Conservation (phyloP, 768 basidiomycete genomes). For the Tricholomella constricta region DNA sequence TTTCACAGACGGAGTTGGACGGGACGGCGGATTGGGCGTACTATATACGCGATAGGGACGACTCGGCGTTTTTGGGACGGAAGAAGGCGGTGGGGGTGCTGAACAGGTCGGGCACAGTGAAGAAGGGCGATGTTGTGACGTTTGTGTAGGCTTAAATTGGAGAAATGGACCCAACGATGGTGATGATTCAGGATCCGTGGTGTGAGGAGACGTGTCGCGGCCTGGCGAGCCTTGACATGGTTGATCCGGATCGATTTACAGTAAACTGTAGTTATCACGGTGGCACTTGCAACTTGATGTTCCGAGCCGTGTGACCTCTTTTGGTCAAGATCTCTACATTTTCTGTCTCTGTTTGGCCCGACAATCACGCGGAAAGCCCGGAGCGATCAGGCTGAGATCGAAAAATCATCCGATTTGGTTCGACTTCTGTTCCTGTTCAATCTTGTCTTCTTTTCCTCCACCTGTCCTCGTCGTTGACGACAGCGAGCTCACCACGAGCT, state of each 20-base stretch:
- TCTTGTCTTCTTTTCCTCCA: slow-evolving; percentile 6
- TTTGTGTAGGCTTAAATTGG: not conserved
- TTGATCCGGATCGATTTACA: too few relatives aligned
- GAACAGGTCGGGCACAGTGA: slow-evolving; percentile 12
- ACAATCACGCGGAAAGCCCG: slow-evolving; percentile 20
- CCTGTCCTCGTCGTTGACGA: slow-evolving; percentile 9
- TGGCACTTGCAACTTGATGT: too few relatives aligned
- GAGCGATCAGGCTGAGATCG: slow-evolving; percentile 22
- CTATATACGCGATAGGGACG: slow-evolving; percentile 24
- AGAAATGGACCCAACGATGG: too few relatives aligned
- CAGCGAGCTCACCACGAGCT: slow-evolving; percentile 14
- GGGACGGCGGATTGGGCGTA: slow-evolving; percentile 34
- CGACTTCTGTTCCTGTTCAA: slow-evolving; percentile 6
- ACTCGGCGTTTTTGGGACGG: slow-evolving; percentile 13
- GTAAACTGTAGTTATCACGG: too few relatives aligned
- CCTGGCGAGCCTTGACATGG: too few relatives aligned
- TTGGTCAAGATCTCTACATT: too few relatives aligned
- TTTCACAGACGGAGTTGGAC: slow-evolving; percentile 34
- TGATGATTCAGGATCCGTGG: too few relatives aligned
- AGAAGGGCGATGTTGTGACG: not conserved
- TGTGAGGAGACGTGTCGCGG: too few relatives aligned
- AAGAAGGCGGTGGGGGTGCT: slow-evolving; percentile 11
- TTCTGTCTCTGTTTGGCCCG: slow-evolving; percentile 1
- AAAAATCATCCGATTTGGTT: slow-evolving; percentile 15
- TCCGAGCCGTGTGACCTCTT: too few relatives aligned